Evolutionary conservation across 345 rosid species (phyloP), one percentile per base, ranked within the genome.

Genomic region (Linum tenue): DNA sequence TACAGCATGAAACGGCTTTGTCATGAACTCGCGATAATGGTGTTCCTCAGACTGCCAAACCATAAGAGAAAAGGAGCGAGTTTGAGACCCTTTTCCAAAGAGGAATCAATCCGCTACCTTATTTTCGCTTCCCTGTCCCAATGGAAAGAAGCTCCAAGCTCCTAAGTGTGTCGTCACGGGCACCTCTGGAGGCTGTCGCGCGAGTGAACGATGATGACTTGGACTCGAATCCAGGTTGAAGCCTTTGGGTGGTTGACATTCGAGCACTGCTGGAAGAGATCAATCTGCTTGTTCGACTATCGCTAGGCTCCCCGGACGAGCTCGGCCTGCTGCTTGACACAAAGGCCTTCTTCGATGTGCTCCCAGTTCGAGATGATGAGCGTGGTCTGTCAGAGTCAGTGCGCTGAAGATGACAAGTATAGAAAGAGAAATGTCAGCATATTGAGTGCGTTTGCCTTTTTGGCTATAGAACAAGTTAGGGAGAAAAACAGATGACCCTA

Each of bases 261-360:
- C 85, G 86, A 65, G 81, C 82, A 64, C 84, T 83, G 81, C 88
- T 81, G 31, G 31, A 22, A 37, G 95, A 79, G 62, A 85, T 64
- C 69, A 86, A 64, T 66, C 95, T 79, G 79, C 80, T 83, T 56
- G 95, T 74, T 14, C 92, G 76, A 66, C 63, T 82, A 56, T 90
- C 92, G 51, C 77, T 82, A 7, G 84, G 92, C 72, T 86, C 97
- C 17, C 85, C 95, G 12, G 92, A 90, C 39, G 95, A 84, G 79
- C 82, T 76, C 10, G 87, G 92, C 56, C 85, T 71, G 75, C 83
- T 85, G 80, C 81, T 73, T 59, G 87, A 77, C 50, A 77, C 17
- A 0, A 87, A 72, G 56, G 84, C 91, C 73, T 86, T 86, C 81
- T 85, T 90, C 53, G 96, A 82, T 41, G 82, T 65, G 70, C 88